phyloP scores from a whole-genome alignment of 2,329 filamentous ascomycete species.

The Metarhizium guizhouense region DNA sequence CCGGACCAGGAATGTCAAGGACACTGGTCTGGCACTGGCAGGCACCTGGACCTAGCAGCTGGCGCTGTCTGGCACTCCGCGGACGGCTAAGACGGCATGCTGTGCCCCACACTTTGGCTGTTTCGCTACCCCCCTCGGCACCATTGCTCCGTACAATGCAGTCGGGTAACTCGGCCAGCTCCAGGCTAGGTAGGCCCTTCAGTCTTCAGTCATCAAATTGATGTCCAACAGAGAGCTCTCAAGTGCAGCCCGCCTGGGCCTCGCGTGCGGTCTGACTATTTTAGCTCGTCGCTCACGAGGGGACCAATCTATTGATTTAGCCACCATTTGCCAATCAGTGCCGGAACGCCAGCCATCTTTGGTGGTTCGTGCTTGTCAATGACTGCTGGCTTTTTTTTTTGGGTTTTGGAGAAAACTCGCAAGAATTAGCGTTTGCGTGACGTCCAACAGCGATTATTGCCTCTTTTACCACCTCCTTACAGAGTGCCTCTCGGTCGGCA shows the following conservation, averaged over 20 bases:
- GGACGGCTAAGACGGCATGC: neutral
- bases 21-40: neutral
- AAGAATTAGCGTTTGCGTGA: neutral
- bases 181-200: neutral
- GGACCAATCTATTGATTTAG: neutral
- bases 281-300: no score
- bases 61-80: neutral
- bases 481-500: neutral
- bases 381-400: no score
- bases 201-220: neutral
- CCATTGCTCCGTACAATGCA: neutral
- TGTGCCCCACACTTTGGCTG: neutral
- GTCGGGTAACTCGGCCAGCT: neutral
- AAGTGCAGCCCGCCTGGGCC: neutral
- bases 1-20: neutral
- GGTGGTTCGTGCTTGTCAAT: no score
- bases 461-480: neutral
- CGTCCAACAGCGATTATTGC: neutral
- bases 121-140: neutral
- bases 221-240: no score
- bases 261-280: no score
- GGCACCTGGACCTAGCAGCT: neutral
- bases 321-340: neutral
- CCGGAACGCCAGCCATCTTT: no score
- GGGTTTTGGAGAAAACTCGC: no score